Conservation (phyloP, 164 flowering plant species). For the Liriodendron chinense region DNA sequence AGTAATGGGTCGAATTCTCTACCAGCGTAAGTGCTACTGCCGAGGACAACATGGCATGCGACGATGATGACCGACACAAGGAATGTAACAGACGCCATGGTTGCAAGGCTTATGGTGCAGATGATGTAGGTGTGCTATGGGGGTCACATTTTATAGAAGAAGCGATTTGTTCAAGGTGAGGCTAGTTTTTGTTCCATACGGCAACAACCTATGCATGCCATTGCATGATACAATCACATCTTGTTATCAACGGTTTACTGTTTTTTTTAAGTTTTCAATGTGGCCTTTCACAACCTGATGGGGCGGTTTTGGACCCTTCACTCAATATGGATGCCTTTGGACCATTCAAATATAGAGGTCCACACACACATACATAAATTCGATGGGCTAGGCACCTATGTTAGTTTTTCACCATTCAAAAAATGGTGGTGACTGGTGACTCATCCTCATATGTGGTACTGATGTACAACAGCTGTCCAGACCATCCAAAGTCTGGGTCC, state of each 20-base stretch:
- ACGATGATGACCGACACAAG: neutral
- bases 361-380: no score
- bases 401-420: no score
- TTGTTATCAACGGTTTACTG: neutral
- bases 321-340: no score
- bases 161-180: neutral
- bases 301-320: no score
- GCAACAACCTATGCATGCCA: neutral
- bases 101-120: neutral
- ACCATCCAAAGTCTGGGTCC: no score
- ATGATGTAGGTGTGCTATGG: neutral
- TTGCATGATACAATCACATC: neutral
- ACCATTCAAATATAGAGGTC: no score
- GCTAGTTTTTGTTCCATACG: neutral
- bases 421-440: no score
- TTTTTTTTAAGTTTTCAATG: no score
- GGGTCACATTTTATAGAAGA: neutral
- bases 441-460: no score
- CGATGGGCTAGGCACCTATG: no score
- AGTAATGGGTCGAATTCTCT: neutral
- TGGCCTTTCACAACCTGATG: no score
- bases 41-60: neutral
- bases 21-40: neutral
- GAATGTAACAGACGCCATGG: neutral
- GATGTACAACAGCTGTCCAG: no score